Base-by-base conservation (phyloP, 257 asterid species). In the Petunia secreta region DNA sequence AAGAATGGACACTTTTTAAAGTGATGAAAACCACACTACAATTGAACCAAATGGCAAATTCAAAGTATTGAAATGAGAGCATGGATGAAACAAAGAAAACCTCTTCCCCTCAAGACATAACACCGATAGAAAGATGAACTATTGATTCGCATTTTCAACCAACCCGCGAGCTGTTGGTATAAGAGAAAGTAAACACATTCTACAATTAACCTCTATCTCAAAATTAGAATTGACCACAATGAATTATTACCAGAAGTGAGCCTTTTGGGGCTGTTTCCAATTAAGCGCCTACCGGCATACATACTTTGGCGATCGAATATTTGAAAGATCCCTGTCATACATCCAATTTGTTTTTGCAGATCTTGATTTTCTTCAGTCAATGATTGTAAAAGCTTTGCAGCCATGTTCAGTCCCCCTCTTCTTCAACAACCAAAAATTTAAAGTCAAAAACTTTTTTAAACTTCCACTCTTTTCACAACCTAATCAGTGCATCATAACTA, bases 321-420 rank as follows among this genome's bases (percentile, higher is more conserved):
- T 59, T 94, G 98, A 85, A 93, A 90, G 44, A 94, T 87, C 63
- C 98, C 97, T 3, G 93, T 90, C 96, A 94, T 94, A 86, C 98
- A 94, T 63, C 98, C 98, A 36, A 94, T 90, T 80, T 94, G 98
- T 88, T 91, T 94, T 80, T 91, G 94, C 87, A 94, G 82, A 80
- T 94, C 98, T 39, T 91, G 87, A 63, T 90, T 89, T 8, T 93
- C 98, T 84, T 94, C 98, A 44, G 95, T 88, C 84, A 94, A 82
- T 73, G 98, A 89, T 83, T 91, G 98, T 62, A 94, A 85, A 60
- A 92, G 87, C 84, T 89, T 94, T 62, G 97, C 95, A 53, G 98
- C 98, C 98, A 93, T 94, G 15, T 86, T 81, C 25, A 75, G 80
- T 75, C 48, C 25, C 84, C 83, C 75, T 75, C 77, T 57, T 73